Conservation (phyloP, 495 filamentous ascomycete species). For the Xylaria grammica region DNA sequence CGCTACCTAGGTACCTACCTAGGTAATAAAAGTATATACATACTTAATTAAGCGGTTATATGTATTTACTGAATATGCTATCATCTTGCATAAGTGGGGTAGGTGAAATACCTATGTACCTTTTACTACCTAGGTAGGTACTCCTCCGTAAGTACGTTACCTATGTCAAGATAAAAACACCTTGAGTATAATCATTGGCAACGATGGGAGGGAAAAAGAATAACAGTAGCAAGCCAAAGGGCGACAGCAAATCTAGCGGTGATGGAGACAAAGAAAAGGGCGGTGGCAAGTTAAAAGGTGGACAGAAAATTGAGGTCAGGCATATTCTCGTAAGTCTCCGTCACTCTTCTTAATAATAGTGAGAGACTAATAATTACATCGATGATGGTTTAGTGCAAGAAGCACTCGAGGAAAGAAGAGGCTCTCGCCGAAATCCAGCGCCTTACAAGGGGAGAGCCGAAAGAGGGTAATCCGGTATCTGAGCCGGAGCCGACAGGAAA, state of each 20-base stretch:
- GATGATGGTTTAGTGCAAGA: constrained; percentile 75
- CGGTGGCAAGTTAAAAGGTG: constrained; percentile 68
- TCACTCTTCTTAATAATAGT: background rate
- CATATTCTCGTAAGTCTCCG: constrained; percentile 75
- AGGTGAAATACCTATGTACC: background rate
- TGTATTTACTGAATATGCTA: too few species aligned
- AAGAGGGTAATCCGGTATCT: background rate
- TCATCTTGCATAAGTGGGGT: constrained; percentile 15
- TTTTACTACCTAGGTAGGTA: too few species aligned
- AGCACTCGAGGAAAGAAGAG: constrained; percentile 87
- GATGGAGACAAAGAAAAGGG: constrained; percentile 57
- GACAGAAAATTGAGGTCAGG: constrained; percentile 80
- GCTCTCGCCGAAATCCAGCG: constrained; percentile 67
- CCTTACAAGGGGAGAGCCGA: constrained; percentile 57
- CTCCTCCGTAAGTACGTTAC: too few species aligned
- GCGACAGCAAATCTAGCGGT: constrained; percentile 54
- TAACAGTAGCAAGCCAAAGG: constrained; percentile 40
- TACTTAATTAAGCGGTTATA: too few species aligned
- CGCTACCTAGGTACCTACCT: too few species aligned
- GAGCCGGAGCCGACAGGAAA: constrained; percentile 21
- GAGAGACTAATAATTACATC: background rate
- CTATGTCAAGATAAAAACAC: background rate
- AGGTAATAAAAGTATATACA: too few species aligned
- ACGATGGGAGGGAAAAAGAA: constrained; percentile 36
- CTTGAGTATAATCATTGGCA: background rate